Base-by-base conservation (phyloP, 306 rosid species). In the Lagenaria siceraria region DNA sequence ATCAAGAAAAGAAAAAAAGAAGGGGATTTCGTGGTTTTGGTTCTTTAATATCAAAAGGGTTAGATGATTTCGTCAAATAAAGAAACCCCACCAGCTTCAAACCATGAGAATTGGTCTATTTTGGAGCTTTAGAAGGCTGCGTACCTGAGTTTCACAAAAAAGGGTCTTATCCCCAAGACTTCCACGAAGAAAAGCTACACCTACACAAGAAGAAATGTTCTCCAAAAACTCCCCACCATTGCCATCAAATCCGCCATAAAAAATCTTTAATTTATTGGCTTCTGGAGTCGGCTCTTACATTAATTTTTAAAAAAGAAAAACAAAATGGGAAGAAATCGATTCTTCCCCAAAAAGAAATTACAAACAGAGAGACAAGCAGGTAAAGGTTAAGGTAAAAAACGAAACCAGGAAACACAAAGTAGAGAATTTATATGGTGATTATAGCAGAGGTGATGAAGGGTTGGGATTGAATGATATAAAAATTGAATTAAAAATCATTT, bases 51-150 rank as follows among this genome's bases (percentile, higher is more conserved):
- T 9, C 7, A 59, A 40, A 9, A 31, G 64, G 64, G 63, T 76
- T 13, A 2, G 38, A 59, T 6, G 27, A n/a, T 10, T 11, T 29
- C 43, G 72, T 77, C 79, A 77, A 46, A 77, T 22, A 77, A 77
- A 35, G 31, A 46, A 77, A 62, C n/a, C 62, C 74, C 58, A 77
- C 58, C 29, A 42, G 74, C 72, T 62, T 25, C 19, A 62, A 63
- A 61, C 72, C 70, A 60, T 27, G 71, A 60, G 56, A 61, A 77
- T 56, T 59, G 58, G 80, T 77, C 74, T 46, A 77, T 43, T 61
- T 46, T 48, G 76, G 76, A 69, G 75, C 75, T 69, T 24, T 14
- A 24, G 29, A 43, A 13, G 56, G 58, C 35, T 71, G 76, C 76
- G 76, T 25, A 71, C 75, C 75, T 43, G 75, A 69, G 14, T 6